Evolutionary conservation across 805 yeast genomes (phyloP), one percentile per base, ranked within the genome.

Genomic region (Suhomyces kilbournensis): DNA sequence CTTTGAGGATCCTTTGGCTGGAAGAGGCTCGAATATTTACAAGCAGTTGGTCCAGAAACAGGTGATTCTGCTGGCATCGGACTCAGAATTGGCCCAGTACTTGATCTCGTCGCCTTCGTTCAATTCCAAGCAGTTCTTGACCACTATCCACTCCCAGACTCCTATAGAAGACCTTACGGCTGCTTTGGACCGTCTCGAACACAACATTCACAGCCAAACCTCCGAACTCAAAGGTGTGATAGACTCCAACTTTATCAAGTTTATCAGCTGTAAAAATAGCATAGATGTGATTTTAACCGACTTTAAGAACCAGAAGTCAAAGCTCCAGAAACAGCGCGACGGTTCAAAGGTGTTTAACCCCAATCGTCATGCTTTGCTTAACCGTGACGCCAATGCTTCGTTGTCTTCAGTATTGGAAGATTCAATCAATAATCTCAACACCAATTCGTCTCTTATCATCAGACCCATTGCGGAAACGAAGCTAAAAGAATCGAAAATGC

Each of bases 391-490:
- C 15, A 60, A 64, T 43, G 68, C 65, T 12, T 55, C 72, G 1
- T 60, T 75, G 30, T 60, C 61, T 25, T 58, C 70, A 4, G 76
- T 69, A 49, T 61, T 75, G 35, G 79, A 75, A 56, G 72, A 67
- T 46, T 62, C 74, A 3, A 62, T 75, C 38, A 72, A 72, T 51
- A 71, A 72, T 55, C 59, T 75, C 46, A 74, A 72, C 49, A 56
- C 70, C 32, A 63, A 74, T 1, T 66, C 77, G 0, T 59, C 74
- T 7, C 58, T 72, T 43, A 67, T 72, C 67, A 72, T 75, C 28
- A 60, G 77, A 44, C 79, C 79, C 5, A 70, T 75, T 12, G 60
- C 66, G 56, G 78, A 75, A 35, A 71, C 71, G 51, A 67, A 69
- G 50, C 59, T 61, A 23, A 70, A 66, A 53, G 77, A 73, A 58